Evolutionary conservation across 2,329 filamentous ascomycete species (phyloP).

Genomic region (Zelopaecilomyces penicillatus): DNA sequence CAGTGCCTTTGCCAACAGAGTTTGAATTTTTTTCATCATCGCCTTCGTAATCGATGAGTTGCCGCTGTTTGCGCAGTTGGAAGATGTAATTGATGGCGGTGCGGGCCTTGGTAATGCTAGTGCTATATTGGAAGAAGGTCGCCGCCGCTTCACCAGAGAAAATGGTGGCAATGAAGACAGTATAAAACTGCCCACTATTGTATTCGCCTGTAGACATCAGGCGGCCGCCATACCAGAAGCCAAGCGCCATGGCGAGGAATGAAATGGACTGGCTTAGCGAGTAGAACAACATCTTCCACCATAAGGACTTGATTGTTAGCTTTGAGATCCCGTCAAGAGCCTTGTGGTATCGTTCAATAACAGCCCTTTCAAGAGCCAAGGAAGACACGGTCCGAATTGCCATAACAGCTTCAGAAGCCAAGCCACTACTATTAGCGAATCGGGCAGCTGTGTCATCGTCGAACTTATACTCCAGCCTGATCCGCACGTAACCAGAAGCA

Average conservation of each 20-base stretch:
- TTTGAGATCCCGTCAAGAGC: conserved; percentile 23
- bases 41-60: conserved; percentile 22
- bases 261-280: conserved; percentile 32
- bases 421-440: conserved; percentile 38
- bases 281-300: conserved; percentile 34
- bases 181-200: conserved; percentile 37
- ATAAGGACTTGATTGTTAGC: conserved; percentile 21
- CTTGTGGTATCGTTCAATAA: conserved; percentile 28
- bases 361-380: conserved; percentile 35
- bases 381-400: conserved; percentile 42
- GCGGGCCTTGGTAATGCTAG: conserved; percentile 43
- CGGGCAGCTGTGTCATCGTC: conserved; percentile 33
- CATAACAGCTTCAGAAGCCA: conserved; percentile 41
- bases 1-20: conserved; percentile 14
- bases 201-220: conserved; percentile 39
- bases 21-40: conserved; percentile 8
- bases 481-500: conserved; percentile 36
- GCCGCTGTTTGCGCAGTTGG: conserved; percentile 24
- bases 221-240: conserved; percentile 34
- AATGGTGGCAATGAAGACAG: conserved; percentile 42
- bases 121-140: conserved; percentile 37
- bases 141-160: conserved; percentile 36
- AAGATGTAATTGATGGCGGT: conserved; percentile 42
- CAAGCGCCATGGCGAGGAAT: conserved; percentile 29
- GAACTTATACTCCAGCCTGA: conserved; percentile 39